Base-by-base conservation (phyloP, 192 early-diverging fungal genomes). In the Powellomyces hirtus region DNA sequence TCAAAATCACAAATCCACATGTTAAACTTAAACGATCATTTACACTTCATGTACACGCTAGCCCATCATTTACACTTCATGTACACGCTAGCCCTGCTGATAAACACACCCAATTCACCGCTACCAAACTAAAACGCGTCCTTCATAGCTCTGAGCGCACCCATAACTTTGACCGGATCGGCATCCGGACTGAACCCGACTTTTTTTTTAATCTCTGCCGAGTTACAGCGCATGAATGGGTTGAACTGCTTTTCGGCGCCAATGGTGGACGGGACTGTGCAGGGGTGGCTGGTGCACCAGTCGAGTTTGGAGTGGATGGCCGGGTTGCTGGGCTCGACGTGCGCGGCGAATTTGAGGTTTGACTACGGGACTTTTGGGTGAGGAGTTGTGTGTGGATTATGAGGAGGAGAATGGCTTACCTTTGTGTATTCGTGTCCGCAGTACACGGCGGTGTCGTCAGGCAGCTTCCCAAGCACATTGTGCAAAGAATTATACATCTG, bases 371-470 rank as follows among this genome's bases (percentile, higher is more conserved):
- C n/a, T 50, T 46, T 1, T 50, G n/a, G n/a, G n/a, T n/a, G n/a
- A n/a, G n/a, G n/a, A n/a, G n/a, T n/a, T 1, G 59, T 5, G 31
- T 16, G 59, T 18, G 16, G 5, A 16, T 35, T 26, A 2, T n/a
- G 22, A 44, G 11, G n/a, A n/a, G n/a, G n/a, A n/a, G n/a, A n/a
- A n/a, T n/a, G 69, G 66, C 51, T 90, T 11, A 79, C 69, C 5
- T 65, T 64, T 1, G 94, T 98, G 64, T 98, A 98, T 74, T 98
- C 96, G 70, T 98, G 94, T 1, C 94, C 93, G 72, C 90, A 93
- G 57, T 90, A 98, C 6, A 98, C 92, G 58, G 84, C 76, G 0
- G 95, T 98, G 34, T 92, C 89, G 11, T 79, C 65, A 0, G 92
- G 94, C 18, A 98, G 79, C 0, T 59, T 53, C 0, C 79, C 91